These are phyloP conservation scores for Rhizophlyctis rosea DNA, from an alignment of 192 early-diverging fungal genomes.

Conservation along the genomic window DNA sequence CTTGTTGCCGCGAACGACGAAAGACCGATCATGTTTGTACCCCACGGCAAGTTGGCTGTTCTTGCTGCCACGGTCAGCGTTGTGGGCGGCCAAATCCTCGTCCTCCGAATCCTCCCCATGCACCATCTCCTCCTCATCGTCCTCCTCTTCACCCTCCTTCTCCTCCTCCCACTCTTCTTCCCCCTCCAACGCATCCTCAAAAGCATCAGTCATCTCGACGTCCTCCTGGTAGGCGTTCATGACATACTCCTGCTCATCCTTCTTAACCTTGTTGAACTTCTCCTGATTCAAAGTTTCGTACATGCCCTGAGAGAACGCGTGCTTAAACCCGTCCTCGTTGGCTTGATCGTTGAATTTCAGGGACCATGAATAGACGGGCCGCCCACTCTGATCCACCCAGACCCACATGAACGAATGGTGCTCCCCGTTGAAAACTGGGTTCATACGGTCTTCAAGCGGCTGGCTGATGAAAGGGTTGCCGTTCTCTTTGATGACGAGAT, in stretches of 20 bases:
- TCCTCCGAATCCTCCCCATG: conserved; percentile 30
- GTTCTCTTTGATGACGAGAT: conserved; percentile 25
- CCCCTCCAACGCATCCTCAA: conserved; percentile 23
- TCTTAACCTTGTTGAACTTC: conserved; percentile 61
- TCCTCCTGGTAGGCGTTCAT: conserved; percentile 74
- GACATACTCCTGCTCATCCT: conserved; percentile 72
- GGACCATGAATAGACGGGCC: conserved; percentile 70
- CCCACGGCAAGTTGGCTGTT: conserved; percentile 84
- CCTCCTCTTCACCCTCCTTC: conserved; percentile 44
- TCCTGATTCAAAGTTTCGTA: conserved; percentile 71
- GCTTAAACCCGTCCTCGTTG: conserved; percentile 53
- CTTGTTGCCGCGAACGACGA: conserved; percentile 82
- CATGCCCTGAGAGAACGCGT: conserved; percentile 65
- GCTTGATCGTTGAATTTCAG: conserved; percentile 58
- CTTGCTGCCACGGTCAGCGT: conserved; percentile 27
- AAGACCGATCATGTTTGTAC: conserved; percentile 81
- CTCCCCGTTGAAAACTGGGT: conserved; percentile 70
- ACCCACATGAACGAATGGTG: conserved; percentile 79
- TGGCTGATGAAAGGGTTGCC: conserved; percentile 51
- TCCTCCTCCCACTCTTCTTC: conserved; percentile 31
- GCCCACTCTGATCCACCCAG: conserved; percentile 54
- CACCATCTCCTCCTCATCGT: conserved; percentile 43
- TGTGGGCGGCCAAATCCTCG: conserved; percentile 32
- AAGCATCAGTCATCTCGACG: conserved; percentile 56
- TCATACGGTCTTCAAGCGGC: conserved; percentile 70